Conservation (phyloP, 768 basidiomycete genomes). For the Obba rivulosa region DNA sequence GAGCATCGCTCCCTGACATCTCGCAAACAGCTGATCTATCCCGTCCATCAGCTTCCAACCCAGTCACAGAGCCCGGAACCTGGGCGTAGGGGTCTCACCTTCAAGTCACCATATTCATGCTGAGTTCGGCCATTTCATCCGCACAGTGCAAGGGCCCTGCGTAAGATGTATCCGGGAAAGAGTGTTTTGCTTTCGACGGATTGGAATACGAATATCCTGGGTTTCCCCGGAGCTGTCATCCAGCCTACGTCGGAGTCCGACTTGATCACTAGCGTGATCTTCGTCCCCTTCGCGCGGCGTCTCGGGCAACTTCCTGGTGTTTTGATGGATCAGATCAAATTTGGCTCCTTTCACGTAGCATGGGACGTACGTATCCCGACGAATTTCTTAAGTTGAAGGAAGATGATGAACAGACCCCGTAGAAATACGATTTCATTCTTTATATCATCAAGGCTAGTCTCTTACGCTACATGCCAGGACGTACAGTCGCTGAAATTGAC, state of each 20-base stretch:
- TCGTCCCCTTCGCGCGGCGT: conserved; percentile 42
- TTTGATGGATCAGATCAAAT: conserved; percentile 44
- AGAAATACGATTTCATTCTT: conserved; percentile 55
- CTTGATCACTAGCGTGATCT: conserved; percentile 44
- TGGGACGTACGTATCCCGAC: conserved; percentile 48
- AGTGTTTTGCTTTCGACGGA: conserved; percentile 53
- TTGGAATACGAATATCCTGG: conserved; percentile 37
- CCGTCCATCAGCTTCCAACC: conserved; percentile 1
- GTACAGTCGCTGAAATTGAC: conserved; percentile 26
- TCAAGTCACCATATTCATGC: background rate
- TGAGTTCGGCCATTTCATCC: conserved; percentile 6
- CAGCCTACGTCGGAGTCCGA: conserved; percentile 44
- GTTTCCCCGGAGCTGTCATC: conserved; percentile 43
- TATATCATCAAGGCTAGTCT: conserved; percentile 43
- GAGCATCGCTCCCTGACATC: background rate
- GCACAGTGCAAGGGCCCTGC: conserved; percentile 41
- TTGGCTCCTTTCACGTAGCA: conserved; percentile 47
- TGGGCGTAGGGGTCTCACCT: conserved; percentile 35
- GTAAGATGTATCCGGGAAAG: conserved; percentile 55
- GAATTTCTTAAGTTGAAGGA: background rate
- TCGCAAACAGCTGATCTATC: background rate
- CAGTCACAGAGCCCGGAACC: conserved; percentile 37
- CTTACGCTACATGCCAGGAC: conserved; percentile 4
- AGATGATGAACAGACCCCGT: background rate
- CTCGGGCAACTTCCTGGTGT: conserved; percentile 40